These are phyloP conservation scores for Colletotrichum sp. DNA, from an alignment of 2,329 filamentous ascomycete genomes.

Conservation along the genomic window DNA sequence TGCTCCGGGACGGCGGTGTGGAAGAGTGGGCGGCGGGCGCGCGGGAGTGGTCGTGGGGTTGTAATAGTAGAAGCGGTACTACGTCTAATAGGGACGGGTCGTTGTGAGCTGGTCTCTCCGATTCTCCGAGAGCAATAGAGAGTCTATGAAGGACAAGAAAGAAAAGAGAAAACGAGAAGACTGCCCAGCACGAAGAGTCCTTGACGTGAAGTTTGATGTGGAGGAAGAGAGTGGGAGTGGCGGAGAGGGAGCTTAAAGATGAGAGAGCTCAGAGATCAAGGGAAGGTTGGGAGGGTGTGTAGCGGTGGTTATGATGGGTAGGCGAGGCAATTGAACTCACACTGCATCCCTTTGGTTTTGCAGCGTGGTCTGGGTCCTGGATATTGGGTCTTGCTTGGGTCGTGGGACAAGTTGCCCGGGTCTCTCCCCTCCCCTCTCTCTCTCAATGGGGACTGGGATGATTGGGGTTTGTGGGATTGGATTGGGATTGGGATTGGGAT, in stretches of 20 bases:
- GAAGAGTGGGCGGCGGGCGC: neutral
- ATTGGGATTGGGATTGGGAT: neutral
- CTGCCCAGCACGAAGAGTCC: slow-evolving; percentile 15
- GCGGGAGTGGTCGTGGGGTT: neutral
- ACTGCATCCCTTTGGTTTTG: slow-evolving; percentile 18
- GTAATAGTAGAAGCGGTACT: neutral
- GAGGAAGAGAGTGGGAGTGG: neutral
- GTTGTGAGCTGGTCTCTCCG: slow-evolving; percentile 15
- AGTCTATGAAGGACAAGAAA: slow-evolving; percentile 21
- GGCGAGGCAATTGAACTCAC: slow-evolving; percentile 13
- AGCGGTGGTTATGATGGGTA: slow-evolving; percentile 13
- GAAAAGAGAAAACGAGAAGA: slow-evolving; percentile 20
- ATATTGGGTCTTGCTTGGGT: slow-evolving; percentile 12
- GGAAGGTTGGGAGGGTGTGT: slow-evolving; percentile 10
- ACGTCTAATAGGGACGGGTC: neutral
- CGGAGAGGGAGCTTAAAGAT: slow-evolving; percentile 21
- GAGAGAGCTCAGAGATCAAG: slow-evolving; percentile 10
- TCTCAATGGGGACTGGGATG: slow-evolving; percentile 15
- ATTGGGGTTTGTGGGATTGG: slow-evolving; percentile 11
- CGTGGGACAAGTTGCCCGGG: slow-evolving; percentile 1
- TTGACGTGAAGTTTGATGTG: slow-evolving; percentile 10
- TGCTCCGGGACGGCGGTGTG: slow-evolving; percentile 13
- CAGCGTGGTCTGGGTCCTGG: slow-evolving; percentile 11
- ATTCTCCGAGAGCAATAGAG: slow-evolving; percentile 17
- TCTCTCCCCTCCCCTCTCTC: neutral